Base-by-base conservation (phyloP, 2,329 filamentous ascomycete species). In the Malbranchea zuffiana region DNA sequence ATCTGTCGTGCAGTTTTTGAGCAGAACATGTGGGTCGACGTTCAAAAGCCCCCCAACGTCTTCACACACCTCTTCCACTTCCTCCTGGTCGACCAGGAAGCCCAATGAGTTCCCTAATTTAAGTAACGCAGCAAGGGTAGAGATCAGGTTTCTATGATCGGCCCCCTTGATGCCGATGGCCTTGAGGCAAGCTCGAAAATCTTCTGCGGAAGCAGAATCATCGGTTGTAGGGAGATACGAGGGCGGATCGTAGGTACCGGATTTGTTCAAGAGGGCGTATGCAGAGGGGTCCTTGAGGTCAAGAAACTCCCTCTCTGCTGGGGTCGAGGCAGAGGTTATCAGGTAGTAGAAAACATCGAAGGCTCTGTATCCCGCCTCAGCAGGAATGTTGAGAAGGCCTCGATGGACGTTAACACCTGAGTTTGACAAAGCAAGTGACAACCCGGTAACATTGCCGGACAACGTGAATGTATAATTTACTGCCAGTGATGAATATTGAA, bases 301-400 rank as follows among this genome's bases (percentile, higher is more conserved):
- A 10, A 98, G 66, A 43, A 87, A 93, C 55, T 96, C 88, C 39
- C 85, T 72, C 62, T 98, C 90, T 1, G 85, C 80, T 3, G 81
- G 77, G 1, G 84, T 90, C 0, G 90, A 93, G 1, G 83, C 82
- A n/a, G 82, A 86, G 0, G 87, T 92, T 27, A 96, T 71, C 1
- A 98, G 75, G 52, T 95, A 96, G 64, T 98, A 96, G 55, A 98
- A 96, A 33, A 93, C 90, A 54, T 98, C 88, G 50, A 98, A 98
- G 3, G 88, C 90, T 44, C 90, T 79, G 59, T 85, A 85, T 8
- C 90, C 90, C 5, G 76, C 54, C 53, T 94, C 78, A 0, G 77
- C 61, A 0, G 90, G 83, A 11, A 98, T 75, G 39, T 82, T 77
- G 11, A 95, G 67, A 7, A 98, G 68, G 27, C 88, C 90, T 44